Evolutionary conservation across 345 rosid genomes (phyloP).

Genomic region (Camelina hispida): DNA sequence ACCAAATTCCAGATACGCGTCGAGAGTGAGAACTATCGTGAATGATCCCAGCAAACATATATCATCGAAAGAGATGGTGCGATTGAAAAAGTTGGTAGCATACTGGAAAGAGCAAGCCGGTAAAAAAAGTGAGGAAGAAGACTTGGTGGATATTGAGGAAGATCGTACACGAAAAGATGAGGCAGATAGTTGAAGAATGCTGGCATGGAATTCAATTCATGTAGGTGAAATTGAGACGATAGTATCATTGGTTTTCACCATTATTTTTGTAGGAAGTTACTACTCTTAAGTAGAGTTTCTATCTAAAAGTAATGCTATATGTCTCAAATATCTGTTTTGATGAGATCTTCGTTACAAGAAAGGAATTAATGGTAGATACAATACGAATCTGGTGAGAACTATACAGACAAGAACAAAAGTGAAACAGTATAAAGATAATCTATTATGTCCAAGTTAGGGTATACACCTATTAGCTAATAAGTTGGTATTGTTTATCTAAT

Average conservation of each 20-base stretch:
- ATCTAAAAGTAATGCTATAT: constrained; percentile 15
- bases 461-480: too few species aligned
- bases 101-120: constrained; percentile 97
- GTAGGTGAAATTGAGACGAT: constrained; percentile 25
- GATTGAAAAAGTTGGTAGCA: constrained; percentile 79
- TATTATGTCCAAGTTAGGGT: background rate
- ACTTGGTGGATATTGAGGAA: constrained; percentile 81
- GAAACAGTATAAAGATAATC: background rate
- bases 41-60: constrained; percentile 92
- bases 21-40: constrained; percentile 86
- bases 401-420: background rate
- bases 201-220: constrained; percentile 17
- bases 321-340: constrained; percentile 21
- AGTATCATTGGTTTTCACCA: constrained; percentile 6
- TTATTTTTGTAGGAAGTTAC: constrained; percentile 36
- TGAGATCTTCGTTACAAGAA: background rate
- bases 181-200: constrained; percentile 53
- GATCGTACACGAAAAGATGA: constrained; percentile 55
- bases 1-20: constrained; percentile 67
- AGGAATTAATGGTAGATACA: background rate
- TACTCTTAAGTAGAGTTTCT: constrained; percentile 11
- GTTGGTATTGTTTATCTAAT: too few species aligned
- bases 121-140: constrained; percentile 73
- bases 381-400: background rate
- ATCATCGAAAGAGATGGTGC: constrained; percentile 82